Base-by-base conservation (phyloP, 2,329 filamentous ascomycete species). In the Penicillium glabrum region DNA sequence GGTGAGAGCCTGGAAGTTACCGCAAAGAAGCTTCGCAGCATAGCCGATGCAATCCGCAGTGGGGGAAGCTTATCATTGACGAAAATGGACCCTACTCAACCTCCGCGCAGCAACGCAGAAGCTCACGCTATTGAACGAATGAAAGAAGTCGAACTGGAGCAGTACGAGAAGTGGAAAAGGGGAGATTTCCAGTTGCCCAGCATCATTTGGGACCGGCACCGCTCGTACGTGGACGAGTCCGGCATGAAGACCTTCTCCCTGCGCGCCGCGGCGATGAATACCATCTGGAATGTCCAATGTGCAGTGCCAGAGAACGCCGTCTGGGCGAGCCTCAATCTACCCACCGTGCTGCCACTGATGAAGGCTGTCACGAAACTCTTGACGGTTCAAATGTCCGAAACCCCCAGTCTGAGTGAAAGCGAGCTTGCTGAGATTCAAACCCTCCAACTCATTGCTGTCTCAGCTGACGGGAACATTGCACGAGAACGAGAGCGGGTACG, bases 381-480 rank as follows among this genome's bases (percentile, higher is more conserved):
- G 24, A 61, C 53, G 24, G 58, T 61, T 5, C 47, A 61, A 51
- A 54, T 52, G n/a, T 57, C 67, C 21, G 37, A 58, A 24, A 33
- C 60, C 11, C 24, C 62, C n/a, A 46, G 53, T 13, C 23, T 68
- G 46, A 61, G 54, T 19, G 58, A 59, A 5, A 47, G 53, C 57
- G 63, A 68, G 52, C 46, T 53, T 35, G 60, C 60, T 9, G 68
- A 70, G 54, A 24, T 67, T 19, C 54, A 68, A 47, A 65, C 60
- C 11, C 48, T 63, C 23, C 61, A 60, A 39, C 53, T 56, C 33
- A 55, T 68, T 37, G 51, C 60, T 27, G 45, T 53, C 10, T 39
- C 57, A 19, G 60, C 56, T n/a, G 65, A 65, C 26, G 53, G 50
- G 33, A 70, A 66, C 47, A 41, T 62, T 33, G 56, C 35, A 11